Conservation (phyloP, 768 basidiomycete species). For the Tubosaeta sp. region DNA sequence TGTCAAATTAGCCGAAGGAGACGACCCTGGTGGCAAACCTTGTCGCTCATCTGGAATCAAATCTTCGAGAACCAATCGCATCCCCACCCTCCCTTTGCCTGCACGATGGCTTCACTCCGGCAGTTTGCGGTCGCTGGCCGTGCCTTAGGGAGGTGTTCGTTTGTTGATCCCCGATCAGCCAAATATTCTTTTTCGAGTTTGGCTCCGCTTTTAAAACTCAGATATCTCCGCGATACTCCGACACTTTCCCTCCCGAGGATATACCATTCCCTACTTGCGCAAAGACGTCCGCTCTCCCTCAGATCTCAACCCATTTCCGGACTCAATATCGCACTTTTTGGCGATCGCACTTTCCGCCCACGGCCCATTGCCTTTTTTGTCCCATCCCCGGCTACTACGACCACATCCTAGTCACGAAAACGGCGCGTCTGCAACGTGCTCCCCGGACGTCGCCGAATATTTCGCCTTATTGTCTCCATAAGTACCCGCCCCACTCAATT, state of each 20-base stretch:
- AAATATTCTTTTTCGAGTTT: slow-evolving; percentile 32
- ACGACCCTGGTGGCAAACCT: slow-evolving; percentile 36
- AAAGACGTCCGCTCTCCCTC: neutral
- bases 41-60: slow-evolving; percentile 31
- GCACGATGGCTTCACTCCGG: slow-evolving; percentile 9
- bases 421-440: neutral
- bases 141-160: slow-evolving; percentile 34
- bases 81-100: neutral
- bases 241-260: slow-evolving; percentile 11
- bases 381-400: neutral
- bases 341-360: slow-evolving; percentile 15
- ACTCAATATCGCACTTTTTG: slow-evolving; percentile 20
- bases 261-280: slow-evolving; percentile 10
- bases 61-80: slow-evolving; percentile 25
- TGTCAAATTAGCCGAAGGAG: slow-evolving; percentile 33
- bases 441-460: slow-evolving; percentile 7
- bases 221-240: slow-evolving; percentile 26
- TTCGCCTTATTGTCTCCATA: slow-evolving; percentile 16
- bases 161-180: slow-evolving; percentile 64
- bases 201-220: slow-evolving; percentile 28
- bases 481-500: slow-evolving; percentile 18
- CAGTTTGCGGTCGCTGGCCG: slow-evolving; percentile 28
- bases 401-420: neutral
- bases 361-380: neutral
- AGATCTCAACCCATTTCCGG: slow-evolving; percentile 20